Evolutionary conservation across 768 basidiomycete genomes (phyloP), one percentile per base, ranked within the genome.

Genomic region (Mrakia hoshinonis): DNA sequence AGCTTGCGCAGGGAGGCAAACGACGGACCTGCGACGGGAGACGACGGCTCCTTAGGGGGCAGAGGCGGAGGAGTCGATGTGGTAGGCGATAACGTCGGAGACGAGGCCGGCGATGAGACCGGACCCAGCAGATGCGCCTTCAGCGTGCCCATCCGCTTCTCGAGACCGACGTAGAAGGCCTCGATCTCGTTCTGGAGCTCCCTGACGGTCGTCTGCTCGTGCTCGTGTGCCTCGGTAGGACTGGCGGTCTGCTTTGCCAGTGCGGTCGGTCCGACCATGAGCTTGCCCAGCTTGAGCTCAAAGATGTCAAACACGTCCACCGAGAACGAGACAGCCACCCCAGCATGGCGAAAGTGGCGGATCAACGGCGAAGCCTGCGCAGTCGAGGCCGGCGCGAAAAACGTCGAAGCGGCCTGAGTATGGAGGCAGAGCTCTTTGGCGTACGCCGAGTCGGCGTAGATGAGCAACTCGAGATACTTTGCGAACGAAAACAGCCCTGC

Each of bases 401-500:
- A 38, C 9, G 24, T 29, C 24, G 63, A 54, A 22, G 46, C n/a
- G 11, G 52, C 29, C n/a, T 36, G 67, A 39, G 58, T 64, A 36
- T 62, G 49, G 10, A 46, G 38, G 38, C 62, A 63, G 36, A 67
- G 66, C 12, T n/a, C 5, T 10, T 20, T 36, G 34, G 48, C 36
- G 36, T 68, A 70, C 47, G 26, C 39, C 2, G 31, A 24, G 66
- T 62, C 51, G 24, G 58, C 66, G 52, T 73, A 68, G 36, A 73
- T 51, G 26, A 73, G 67, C 10, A 73, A 49, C 38, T 73, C 72
- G 48, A 73, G 66, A 61, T 60, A 73, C 54, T 73, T 73, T 13
- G 66, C 72, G 58, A 73, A 67, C 0, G 72, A 49, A 31, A 73
- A 43, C 9, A 39, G 60, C 18, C 39, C 26, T 31, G 72, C 72